phyloP scores from a whole-genome alignment of 257 asterid genomes.

The Gentiana macrophylla region DNA sequence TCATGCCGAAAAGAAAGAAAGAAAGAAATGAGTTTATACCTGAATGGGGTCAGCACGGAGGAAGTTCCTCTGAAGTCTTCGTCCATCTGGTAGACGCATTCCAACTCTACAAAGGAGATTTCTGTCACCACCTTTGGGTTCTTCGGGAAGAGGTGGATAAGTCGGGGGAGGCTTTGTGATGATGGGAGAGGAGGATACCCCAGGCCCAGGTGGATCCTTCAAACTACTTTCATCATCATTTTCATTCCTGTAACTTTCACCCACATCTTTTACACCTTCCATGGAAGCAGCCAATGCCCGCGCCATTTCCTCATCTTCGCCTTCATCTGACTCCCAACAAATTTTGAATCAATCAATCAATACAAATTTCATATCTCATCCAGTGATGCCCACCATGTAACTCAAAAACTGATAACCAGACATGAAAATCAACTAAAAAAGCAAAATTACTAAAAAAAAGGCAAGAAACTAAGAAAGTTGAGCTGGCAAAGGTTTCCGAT shows the following conservation, averaged over 20 bases:
- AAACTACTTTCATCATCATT: slow-evolving; percentile 23
- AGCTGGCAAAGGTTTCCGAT: too few species aligned
- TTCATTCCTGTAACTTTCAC: slow-evolving; percentile 13
- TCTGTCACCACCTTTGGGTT: slow-evolving; percentile 69
- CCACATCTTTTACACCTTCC: slow-evolving; percentile 43
- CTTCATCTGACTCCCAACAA: slow-evolving; percentile 35
- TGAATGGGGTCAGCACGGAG: slow-evolving; percentile 74
- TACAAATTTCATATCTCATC: not conserved
- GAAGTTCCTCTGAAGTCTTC: slow-evolving; percentile 84
- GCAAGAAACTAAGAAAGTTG: too few species aligned
- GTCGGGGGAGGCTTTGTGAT: slow-evolving; percentile 24
- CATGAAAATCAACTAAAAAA: too few species aligned
- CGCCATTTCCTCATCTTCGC: slow-evolving; percentile 52
- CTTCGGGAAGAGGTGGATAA: slow-evolving; percentile 80
- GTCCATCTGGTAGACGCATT: slow-evolving; percentile 95
- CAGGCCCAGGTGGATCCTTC: slow-evolving; percentile 19
- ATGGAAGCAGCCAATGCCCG: slow-evolving; percentile 81
- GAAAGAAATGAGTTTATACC: slow-evolving; percentile 23
- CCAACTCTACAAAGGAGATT: slow-evolving; percentile 77
- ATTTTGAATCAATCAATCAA: slow-evolving; percentile 1
- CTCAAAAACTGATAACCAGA: too few species aligned
- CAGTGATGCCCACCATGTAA: not conserved
- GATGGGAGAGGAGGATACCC: not conserved
- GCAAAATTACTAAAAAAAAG: too few species aligned
- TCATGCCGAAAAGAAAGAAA: too few species aligned